Conservation (phyloP, 176 grass and related monocot genomes). For the Thalia dealbata region DNA sequence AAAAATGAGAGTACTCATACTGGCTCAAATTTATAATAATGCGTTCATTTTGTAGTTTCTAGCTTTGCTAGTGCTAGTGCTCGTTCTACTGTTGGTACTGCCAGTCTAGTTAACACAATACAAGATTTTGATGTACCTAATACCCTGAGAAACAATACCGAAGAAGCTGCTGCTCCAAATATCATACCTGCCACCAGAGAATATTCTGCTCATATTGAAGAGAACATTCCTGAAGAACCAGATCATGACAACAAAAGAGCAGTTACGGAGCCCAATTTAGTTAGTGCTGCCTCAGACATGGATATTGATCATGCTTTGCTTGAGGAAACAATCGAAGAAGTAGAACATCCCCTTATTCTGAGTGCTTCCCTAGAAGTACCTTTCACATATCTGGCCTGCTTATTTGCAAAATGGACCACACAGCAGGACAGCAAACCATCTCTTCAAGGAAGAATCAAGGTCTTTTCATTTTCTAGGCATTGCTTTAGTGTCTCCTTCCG, state of each 20-base stretch:
- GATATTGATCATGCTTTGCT: conserved; percentile 24
- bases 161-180: conserved; percentile 27
- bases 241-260: conserved; percentile 8
- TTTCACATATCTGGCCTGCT: conserved; percentile 69
- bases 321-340: conserved; percentile 22
- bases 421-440: conserved; percentile 35
- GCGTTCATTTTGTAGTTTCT: neutral
- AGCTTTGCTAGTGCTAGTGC: neutral
- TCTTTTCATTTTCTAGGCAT: conserved; percentile 15
- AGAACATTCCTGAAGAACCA: conserved; percentile 24
- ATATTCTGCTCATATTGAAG: conserved; percentile 4
- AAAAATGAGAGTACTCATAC: too few relatives aligned
- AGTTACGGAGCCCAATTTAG: conserved; percentile 17
- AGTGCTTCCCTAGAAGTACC: conserved; percentile 33
- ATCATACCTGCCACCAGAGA: neutral
- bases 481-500: neutral
- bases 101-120: neutral
- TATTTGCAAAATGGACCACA: conserved; percentile 44
- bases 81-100: neutral
- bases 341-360: conserved; percentile 39
- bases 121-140: conserved; percentile 1
- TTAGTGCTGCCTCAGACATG: conserved; percentile 19
- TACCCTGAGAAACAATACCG: conserved; percentile 25
- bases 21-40: neutral
- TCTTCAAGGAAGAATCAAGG: conserved; percentile 82